These are phyloP conservation scores for Gossypium bickii DNA, from an alignment of 345 rosid genomes.

Conservation along the genomic window DNA sequence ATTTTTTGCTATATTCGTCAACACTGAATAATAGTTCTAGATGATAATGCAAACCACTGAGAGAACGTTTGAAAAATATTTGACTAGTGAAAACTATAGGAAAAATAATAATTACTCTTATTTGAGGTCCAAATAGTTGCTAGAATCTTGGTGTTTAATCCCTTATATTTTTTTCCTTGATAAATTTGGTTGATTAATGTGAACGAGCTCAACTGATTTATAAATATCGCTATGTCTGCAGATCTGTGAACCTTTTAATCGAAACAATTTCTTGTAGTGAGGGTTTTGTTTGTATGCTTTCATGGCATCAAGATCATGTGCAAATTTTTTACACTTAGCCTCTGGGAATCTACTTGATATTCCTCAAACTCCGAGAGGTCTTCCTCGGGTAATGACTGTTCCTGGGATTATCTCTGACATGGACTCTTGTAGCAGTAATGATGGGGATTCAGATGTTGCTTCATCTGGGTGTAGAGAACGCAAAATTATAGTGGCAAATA, in stretches of 20 bases:
- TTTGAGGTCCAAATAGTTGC: not conserved
- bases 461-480: constrained; percentile 39
- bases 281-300: constrained; percentile 14
- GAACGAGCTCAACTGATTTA: not conserved
- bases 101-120: not conserved
- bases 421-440: constrained; percentile 34
- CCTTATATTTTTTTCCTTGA: not conserved
- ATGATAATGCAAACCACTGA: not conserved
- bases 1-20: not conserved
- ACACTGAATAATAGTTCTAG: not conserved
- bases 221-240: not conserved
- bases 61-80: not conserved
- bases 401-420: constrained; percentile 57
- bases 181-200: not conserved
- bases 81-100: not conserved
- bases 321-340: constrained; percentile 41
- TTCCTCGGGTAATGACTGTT: constrained; percentile 57
- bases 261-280: constrained; percentile 8
- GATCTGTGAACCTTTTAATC: constrained; percentile 17
- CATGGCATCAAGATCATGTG: constrained; percentile 51
- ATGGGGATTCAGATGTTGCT: constrained; percentile 43
- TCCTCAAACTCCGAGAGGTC: constrained; percentile 48
- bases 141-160: not conserved
- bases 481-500: constrained; percentile 42
- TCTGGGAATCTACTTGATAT: constrained; percentile 49